Conservation (phyloP, 768 basidiomycete species). For the Terana coerulea region DNA sequence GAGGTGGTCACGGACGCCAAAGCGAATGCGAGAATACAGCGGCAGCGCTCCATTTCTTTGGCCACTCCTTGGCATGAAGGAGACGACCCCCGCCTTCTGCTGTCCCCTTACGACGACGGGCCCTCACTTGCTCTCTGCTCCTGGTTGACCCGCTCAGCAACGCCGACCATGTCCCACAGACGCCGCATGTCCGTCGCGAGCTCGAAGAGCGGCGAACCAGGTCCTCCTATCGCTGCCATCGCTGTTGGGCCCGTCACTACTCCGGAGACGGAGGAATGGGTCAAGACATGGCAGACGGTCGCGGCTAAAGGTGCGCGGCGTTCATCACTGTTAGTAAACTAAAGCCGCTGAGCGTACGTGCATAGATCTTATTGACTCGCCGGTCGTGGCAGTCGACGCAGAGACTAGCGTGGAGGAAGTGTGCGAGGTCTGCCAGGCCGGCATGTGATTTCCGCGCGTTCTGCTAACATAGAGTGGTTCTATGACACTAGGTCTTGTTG, state of each 20-base stretch:
- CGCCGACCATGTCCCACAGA: constrained; percentile 25
- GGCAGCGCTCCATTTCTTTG: constrained; percentile 3
- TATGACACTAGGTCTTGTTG: constrained; percentile 64
- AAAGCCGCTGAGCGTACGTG: not conserved
- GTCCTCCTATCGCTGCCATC: constrained; percentile 21
- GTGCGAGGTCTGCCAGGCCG: constrained; percentile 58
- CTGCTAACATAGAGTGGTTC: no score
- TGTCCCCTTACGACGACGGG: not conserved
- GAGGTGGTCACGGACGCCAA: constrained; percentile 9
- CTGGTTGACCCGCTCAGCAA: not conserved
- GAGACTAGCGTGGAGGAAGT: constrained; percentile 78
- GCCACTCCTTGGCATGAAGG: constrained; percentile 16
- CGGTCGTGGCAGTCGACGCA: constrained; percentile 62
- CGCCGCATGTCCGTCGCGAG: constrained; percentile 30
- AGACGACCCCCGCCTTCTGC: not conserved
- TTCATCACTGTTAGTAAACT: not conserved
- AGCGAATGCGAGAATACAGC: constrained; percentile 8
- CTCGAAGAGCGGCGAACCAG: constrained; percentile 23
- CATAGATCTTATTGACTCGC: constrained; percentile 67
- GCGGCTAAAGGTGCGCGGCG: constrained; percentile 52
- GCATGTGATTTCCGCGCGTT: no score
- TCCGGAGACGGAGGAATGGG: constrained; percentile 48
- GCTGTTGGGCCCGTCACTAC: constrained; percentile 27
- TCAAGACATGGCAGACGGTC: constrained; percentile 51
- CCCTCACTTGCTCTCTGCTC: not conserved